phyloP scores from a whole-genome alignment of 176 grass and related monocot genomes.

The Aegilops sharonensis region DNA sequence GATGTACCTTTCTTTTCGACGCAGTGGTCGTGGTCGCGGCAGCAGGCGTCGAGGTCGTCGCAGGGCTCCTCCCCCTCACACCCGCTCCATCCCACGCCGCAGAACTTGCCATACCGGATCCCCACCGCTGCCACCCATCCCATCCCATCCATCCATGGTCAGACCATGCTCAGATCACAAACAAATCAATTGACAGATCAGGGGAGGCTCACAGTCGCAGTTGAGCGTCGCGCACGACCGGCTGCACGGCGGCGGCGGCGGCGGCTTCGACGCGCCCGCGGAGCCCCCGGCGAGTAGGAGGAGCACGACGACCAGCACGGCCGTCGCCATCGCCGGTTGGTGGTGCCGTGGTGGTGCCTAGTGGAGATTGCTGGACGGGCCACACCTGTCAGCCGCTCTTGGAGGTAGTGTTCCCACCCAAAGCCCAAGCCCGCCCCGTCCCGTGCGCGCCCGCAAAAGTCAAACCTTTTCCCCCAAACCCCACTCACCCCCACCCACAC shows the following conservation, averaged over 20 bases:
- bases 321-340: no score
- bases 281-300: neutral
- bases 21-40: slow-evolving; percentile 65
- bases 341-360: neutral
- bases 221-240: slow-evolving; percentile 69
- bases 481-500: neutral
- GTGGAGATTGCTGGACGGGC: neutral
- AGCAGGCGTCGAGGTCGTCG: slow-evolving; percentile 91
- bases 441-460: neutral
- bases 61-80: slow-evolving; percentile 87
- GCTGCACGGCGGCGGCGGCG: slow-evolving; percentile 55
- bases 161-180: neutral
- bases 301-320: neutral
- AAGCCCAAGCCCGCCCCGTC: neutral
- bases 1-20: slow-evolving; percentile 91
- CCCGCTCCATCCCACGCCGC: slow-evolving; percentile 76
- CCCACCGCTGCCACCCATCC: slow-evolving; percentile 47
- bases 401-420: neutral
- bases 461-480: neutral
- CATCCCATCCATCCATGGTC: neutral
- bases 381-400: no score
- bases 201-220: slow-evolving; percentile 59
- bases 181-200: neutral
- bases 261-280: neutral
- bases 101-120: slow-evolving; percentile 83